Conservation (phyloP, 495 filamentous ascomycete species). For the Rhizodiscina lignyota region DNA sequence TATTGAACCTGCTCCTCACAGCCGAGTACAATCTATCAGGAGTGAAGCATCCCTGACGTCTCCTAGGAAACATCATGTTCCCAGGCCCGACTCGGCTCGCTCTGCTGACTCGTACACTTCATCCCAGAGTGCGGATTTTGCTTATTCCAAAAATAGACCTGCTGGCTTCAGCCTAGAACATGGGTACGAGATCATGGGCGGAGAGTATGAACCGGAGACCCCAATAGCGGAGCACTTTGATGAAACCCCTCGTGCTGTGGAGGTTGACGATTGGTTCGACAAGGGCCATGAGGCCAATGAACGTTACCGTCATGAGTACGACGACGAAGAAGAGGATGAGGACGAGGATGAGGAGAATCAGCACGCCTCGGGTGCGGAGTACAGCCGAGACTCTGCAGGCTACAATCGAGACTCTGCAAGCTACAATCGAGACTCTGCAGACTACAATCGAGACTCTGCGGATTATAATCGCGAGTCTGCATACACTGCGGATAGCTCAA, state of each 20-base stretch:
- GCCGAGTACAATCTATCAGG: background rate
- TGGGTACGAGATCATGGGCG: conserved; percentile 26
- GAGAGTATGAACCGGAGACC: conserved; percentile 24
- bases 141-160: conserved; percentile 28
- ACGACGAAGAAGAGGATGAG: background rate
- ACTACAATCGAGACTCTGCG: no score
- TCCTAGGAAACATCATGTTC: conserved; percentile 1
- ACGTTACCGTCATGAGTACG: conserved; percentile 29
- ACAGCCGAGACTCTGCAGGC: no score
- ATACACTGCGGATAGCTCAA: no score
- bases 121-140: conserved; percentile 20
- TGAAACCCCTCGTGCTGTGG: no score
- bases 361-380: no score
- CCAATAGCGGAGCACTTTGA: conserved; percentile 15
- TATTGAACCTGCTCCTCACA: background rate
- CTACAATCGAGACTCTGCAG: no score
- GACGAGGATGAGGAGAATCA: conserved; percentile 24
- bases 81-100: conserved; percentile 6
- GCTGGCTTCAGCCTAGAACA: conserved; percentile 33
- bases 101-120: conserved; percentile 16
- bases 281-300: conserved; percentile 37
- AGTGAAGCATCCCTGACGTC: conserved; percentile 14
- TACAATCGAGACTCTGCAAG: no score
- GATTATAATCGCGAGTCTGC: no score
- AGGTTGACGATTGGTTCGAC: conserved; percentile 33